Percentiles rank a stretch among this genome's conserved stretches.
Conservation (phyloP, 768 basidiomycete genomes). For the Clitopilus hobsonii region DNA sequence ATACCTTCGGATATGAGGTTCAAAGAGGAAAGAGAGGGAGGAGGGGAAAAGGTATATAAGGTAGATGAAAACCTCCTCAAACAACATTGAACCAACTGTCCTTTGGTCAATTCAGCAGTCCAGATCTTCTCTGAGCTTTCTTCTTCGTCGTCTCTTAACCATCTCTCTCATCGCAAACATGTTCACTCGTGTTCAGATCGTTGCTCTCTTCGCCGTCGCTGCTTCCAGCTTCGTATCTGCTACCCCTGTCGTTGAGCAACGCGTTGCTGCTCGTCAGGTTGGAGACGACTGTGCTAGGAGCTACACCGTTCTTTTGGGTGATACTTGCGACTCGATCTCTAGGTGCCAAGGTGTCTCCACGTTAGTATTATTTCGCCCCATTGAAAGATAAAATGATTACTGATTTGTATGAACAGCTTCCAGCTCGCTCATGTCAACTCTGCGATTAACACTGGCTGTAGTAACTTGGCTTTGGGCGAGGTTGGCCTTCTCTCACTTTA, state of each 20-base stretch:
- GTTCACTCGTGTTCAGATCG: constrained; percentile 9
- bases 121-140: constrained; percentile 1
- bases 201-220: constrained; percentile 5
- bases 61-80: neutral
- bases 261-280: constrained; percentile 6
- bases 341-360: constrained; percentile 41
- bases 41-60: neutral
- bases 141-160: neutral
- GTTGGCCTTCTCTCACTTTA: constrained; percentile 18
- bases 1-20: neutral
- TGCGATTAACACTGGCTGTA: constrained; percentile 46
- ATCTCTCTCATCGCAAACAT: constrained; percentile 1
- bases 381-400: neutral
- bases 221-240: constrained; percentile 7
- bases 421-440: constrained; percentile 54
- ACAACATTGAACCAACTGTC: neutral
- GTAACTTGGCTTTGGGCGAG: constrained; percentile 51
- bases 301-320: constrained; percentile 45
- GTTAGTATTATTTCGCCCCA: constrained; percentile 22
- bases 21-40: neutral
- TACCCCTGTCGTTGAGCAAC: constrained; percentile 1
- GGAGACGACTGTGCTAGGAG: constrained; percentile 40
- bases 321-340: constrained; percentile 56
- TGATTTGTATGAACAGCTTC: constrained; percentile 28
- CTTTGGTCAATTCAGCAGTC: constrained; percentile 2